phyloP scores from a whole-genome alignment of 2,329 filamentous ascomycete species.

The Lasiodiplodia theobromae region DNA sequence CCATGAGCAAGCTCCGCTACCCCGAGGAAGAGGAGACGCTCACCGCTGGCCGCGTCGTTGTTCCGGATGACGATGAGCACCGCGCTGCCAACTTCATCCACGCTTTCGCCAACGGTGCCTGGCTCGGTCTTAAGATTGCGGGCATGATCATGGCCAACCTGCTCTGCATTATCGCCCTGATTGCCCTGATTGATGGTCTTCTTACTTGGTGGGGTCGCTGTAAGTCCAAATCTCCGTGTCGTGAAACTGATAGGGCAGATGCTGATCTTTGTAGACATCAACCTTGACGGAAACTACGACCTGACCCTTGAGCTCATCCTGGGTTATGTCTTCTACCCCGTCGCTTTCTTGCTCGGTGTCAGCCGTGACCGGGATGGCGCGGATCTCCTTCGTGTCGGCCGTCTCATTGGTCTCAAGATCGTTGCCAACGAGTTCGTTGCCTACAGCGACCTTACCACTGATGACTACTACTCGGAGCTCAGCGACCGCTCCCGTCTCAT shows the following conservation, averaged over 20 bases:
- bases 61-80: constrained; percentile 80
- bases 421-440: constrained; percentile 86
- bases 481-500: constrained; percentile 78
- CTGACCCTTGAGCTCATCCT: constrained; percentile 78
- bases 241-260: constrained; percentile 14
- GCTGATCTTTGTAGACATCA: constrained; percentile 57
- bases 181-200: constrained; percentile 77
- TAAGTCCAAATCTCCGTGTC: constrained; percentile 6
- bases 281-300: constrained; percentile 70
- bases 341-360: constrained; percentile 83
- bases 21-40: constrained; percentile 87
- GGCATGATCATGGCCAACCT: constrained; percentile 81
- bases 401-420: constrained; percentile 84
- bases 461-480: constrained; percentile 63
- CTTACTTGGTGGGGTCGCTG: constrained; percentile 83
- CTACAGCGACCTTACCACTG: constrained; percentile 64
- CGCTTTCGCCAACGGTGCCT: constrained; percentile 83
- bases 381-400: constrained; percentile 73
- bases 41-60: constrained; percentile 79
- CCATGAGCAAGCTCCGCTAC: constrained; percentile 87
- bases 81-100: constrained; percentile 81
- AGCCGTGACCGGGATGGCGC: constrained; percentile 59
- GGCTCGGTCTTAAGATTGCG: constrained; percentile 85
- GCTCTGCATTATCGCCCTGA: constrained; percentile 82
- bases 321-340: constrained; percentile 78